Base-by-base conservation (phyloP, 257 asterid genomes). In the Vinca minor region DNA sequence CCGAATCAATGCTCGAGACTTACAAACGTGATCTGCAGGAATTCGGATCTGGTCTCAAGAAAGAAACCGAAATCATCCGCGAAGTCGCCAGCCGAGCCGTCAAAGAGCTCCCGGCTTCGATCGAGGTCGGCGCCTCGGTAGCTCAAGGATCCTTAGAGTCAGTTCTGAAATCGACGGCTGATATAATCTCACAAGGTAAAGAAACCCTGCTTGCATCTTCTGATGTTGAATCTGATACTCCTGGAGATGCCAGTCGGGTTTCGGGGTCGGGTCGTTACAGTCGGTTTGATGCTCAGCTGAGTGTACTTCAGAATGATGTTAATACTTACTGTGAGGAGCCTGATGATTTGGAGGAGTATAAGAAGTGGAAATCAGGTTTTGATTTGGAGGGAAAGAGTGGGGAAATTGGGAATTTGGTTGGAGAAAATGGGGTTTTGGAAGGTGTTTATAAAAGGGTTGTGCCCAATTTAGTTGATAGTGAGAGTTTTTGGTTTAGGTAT, bases 51-150 rank as follows among this genome's bases (percentile, higher is more conserved):
- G 96, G 96, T 11, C 77, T 91, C 23, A 82, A 66, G 67, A 86
- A 85, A 67, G 98, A 91, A 79, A 82, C 87, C 34, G 88, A 76
- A n/a, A 62, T 83, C 18, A 62, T 91, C 79, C 87, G 95, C 12
- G 97, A 87, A 60, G 83, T 76, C 0, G 96, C 97, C 4, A 79
- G 76, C 80, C 91, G 90, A n/a, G 96, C 96, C 41, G 96, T 86
- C 74, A 86, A 84, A 81, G 96, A 88, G 44, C 87, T 91, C 50
- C 98, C 98, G n/a, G 83, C 96, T n/a, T 84, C 96, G 62, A 68
- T 90, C 67, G 97, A 89, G 75, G 91, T 87, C 8, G 85, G 93
- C 6, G 78, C 89, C n/a, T n/a, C n/a, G n/a, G n/a, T n/a, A n/a
- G n/a, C n/a, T n/a, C n/a, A n/a, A n/a, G n/a, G n/a, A n/a, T n/a